Conservation (phyloP, 192 early-diverging fungal species). For the Linnemannia hyalina region DNA sequence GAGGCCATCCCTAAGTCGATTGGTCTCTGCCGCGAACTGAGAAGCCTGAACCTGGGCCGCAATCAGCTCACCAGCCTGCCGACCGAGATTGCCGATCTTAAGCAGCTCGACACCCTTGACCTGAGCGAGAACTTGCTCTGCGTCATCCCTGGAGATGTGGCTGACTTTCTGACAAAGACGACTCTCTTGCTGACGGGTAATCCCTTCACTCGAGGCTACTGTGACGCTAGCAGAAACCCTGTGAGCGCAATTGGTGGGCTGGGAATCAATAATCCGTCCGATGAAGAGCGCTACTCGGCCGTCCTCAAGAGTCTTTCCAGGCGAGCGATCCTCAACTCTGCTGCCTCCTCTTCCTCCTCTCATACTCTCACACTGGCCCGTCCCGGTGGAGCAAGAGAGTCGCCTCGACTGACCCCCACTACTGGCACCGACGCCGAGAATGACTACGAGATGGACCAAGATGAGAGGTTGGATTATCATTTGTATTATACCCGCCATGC, state of each 20-base stretch:
- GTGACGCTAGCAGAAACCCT: slow-evolving; percentile 40
- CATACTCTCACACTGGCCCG: slow-evolving; percentile 18
- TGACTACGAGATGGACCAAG: slow-evolving; percentile 56
- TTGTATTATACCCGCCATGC: slow-evolving; percentile 57
- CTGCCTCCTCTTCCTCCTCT: slow-evolving; percentile 34
- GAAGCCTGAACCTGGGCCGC: slow-evolving; percentile 61
- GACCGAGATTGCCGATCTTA: slow-evolving; percentile 59
- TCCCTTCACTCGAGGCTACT: slow-evolving; percentile 61
- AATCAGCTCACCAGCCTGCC: slow-evolving; percentile 62
- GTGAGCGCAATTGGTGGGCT: slow-evolving; percentile 44
- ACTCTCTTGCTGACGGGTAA: slow-evolving; percentile 67
- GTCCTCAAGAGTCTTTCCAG: slow-evolving; percentile 49
- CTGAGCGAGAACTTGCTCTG: slow-evolving; percentile 64
- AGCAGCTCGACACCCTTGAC: slow-evolving; percentile 63
- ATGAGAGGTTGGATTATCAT: slow-evolving; percentile 54
- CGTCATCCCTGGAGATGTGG: slow-evolving; percentile 63
- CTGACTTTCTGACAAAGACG: slow-evolving; percentile 57
- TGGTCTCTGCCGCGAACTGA: slow-evolving; percentile 57
- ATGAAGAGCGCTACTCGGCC: slow-evolving; percentile 49
- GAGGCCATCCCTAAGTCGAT: slow-evolving; percentile 65
- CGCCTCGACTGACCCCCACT: slow-evolving; percentile 10
- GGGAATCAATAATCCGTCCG: slow-evolving; percentile 34
- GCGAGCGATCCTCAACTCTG: slow-evolving; percentile 48
- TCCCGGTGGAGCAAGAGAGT: slow-evolving; percentile 19
- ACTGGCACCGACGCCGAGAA: neutral